phyloP scores from a whole-genome alignment of 169 alveolate genomes.

The Plasmodium billcollinsi region DNA sequence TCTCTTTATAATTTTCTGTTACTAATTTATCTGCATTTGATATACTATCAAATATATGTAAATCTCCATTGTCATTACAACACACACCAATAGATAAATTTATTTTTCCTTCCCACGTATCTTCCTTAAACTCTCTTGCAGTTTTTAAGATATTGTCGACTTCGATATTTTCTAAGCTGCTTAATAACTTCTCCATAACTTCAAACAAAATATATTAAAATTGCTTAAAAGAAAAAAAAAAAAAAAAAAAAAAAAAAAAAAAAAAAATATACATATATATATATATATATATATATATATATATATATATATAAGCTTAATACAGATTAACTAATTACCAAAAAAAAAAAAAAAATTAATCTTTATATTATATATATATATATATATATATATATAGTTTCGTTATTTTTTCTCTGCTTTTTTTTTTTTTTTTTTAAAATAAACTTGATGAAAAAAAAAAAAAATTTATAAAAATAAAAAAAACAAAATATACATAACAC shows the following conservation, averaged over 20 bases:
- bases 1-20: conserved; percentile 80
- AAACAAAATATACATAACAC: too few relatives aligned
- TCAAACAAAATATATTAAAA: background rate
- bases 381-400: too few relatives aligned
- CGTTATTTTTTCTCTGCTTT: too few relatives aligned
- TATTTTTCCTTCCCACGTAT: conserved; percentile 79
- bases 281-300: background rate
- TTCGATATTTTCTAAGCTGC: conserved; percentile 15
- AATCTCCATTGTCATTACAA: conserved; percentile 87
- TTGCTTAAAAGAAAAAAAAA: background rate
- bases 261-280: too few relatives aligned
- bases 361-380: too few relatives aligned
- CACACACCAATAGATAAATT: conserved; percentile 91
- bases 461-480: too few relatives aligned
- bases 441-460: too few relatives aligned
- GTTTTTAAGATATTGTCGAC: conserved; percentile 45
- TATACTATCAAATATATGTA: conserved; percentile 87
- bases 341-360: too few relatives aligned
- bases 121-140: conserved; percentile 24
- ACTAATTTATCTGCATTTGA: conserved; percentile 86
- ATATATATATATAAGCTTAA: background rate
- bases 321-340: too few relatives aligned
- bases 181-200: conserved; percentile 27
- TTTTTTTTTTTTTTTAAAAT: too few relatives aligned
- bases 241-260: background rate